Percentiles rank a stretch among this genome's conserved stretches.
Evolutionary conservation across 1,139 yeast genomes (phyloP).

Genomic region (Pneumocystis carinii): DNA sequence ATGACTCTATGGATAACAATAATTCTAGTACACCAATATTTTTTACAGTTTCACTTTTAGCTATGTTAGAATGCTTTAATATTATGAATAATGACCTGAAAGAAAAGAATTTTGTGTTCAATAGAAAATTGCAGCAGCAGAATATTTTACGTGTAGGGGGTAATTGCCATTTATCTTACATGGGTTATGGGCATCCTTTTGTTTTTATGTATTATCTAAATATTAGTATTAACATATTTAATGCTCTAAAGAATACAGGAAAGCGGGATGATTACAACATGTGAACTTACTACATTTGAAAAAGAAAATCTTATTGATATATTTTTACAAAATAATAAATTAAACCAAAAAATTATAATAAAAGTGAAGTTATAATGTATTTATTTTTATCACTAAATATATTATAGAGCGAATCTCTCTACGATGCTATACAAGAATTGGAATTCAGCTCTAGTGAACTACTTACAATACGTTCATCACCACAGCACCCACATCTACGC

Average conservation of each 20-base stretch:
- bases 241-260: slow-evolving; percentile 13
- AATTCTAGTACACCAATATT: slow-evolving; percentile 3
- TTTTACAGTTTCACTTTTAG: slow-evolving; percentile 13
- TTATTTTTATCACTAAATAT: background rate
- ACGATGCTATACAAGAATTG: slow-evolving; percentile 15
- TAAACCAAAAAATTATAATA: slow-evolving; percentile 13
- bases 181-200: slow-evolving; percentile 13
- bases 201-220: slow-evolving; percentile 11
- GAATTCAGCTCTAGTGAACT: slow-evolving; percentile 14
- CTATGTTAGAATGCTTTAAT: slow-evolving; percentile 15
- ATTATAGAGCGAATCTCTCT: slow-evolving; percentile 9
- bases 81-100: slow-evolving; percentile 11
- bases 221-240: background rate
- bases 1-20: slow-evolving; percentile 2
- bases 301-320: slow-evolving; percentile 12
- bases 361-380: background rate
- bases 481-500: slow-evolving; percentile 10
- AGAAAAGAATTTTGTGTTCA: slow-evolving; percentile 4
- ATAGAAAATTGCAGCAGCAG: background rate
- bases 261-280: slow-evolving; percentile 15
- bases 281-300: slow-evolving; percentile 15
- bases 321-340: slow-evolving; percentile 11
- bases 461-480: slow-evolving; percentile 11
- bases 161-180: slow-evolving; percentile 11
- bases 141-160: slow-evolving; percentile 10